These are phyloP conservation scores for Ilex paraguariensis DNA, from an alignment of 305 asterid genomes.

Conservation along the genomic window DNA sequence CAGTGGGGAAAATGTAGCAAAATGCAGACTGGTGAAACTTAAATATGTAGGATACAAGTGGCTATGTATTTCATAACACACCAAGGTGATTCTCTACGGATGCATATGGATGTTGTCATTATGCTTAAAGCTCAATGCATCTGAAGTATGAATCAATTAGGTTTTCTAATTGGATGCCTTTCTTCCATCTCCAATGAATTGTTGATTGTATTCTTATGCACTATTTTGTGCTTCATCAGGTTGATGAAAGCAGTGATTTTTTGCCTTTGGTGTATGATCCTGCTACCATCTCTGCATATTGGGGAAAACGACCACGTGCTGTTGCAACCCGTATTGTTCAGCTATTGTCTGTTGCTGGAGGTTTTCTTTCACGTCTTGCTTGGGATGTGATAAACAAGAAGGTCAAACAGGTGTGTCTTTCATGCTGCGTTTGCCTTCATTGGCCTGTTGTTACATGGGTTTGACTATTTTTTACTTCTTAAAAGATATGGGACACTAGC, in stretches of 20 bases:
- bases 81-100: too few species aligned
- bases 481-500: neutral
- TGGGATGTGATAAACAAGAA: constrained; percentile 80
- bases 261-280: constrained; percentile 94
- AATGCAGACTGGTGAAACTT: too few species aligned
- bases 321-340: constrained; percentile 94
- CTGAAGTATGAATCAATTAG: too few species aligned
- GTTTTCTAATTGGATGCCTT: too few species aligned
- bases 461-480: neutral
- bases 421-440: too few species aligned
- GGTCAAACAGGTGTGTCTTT: constrained; percentile 66
- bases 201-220: neutral
- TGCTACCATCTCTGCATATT: constrained; percentile 69
- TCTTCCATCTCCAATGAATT: too few species aligned
- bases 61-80: too few species aligned
- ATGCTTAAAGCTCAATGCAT: too few species aligned
- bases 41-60: too few species aligned
- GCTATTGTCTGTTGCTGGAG: constrained; percentile 88
- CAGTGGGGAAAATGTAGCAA: too few species aligned
- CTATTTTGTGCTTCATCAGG: constrained; percentile 36
- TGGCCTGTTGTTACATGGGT: too few species aligned
- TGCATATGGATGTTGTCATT: too few species aligned
- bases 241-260: constrained; percentile 93
- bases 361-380: constrained; percentile 80
- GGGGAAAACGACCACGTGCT: constrained; percentile 97